Percentiles rank a stretch among this genome's conserved stretches.
Evolutionary conservation across 2,329 filamentous ascomycete species (phyloP).

Genomic region (Aureobasidium sp.): DNA sequence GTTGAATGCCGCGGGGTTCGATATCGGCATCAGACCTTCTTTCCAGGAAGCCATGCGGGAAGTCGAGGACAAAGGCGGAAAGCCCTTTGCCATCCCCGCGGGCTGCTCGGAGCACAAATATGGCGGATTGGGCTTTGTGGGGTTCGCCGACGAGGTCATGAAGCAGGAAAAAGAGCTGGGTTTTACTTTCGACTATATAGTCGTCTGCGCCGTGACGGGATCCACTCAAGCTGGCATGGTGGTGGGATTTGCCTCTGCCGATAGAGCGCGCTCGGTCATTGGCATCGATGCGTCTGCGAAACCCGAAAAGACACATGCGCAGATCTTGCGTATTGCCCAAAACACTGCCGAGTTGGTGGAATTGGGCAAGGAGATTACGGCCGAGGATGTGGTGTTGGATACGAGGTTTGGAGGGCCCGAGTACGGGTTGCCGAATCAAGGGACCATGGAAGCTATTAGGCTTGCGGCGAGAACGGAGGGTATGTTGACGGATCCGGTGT

Average conservation of each 20-base stretch:
- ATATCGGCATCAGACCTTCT: constrained; percentile 56
- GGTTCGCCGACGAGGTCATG: constrained; percentile 63
- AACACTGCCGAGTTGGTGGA: constrained; percentile 59
- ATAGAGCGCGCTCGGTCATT: constrained; percentile 49
- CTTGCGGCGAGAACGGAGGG: constrained; percentile 62
- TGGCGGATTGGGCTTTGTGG: constrained; percentile 62
- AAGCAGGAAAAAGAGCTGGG: constrained; percentile 56
- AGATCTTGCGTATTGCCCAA: constrained; percentile 60
- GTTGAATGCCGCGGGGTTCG: constrained; percentile 55
- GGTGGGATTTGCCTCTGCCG: constrained; percentile 57
- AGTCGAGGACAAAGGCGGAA: constrained; percentile 47
- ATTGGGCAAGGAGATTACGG: constrained; percentile 53
- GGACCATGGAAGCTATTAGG: constrained; percentile 61
- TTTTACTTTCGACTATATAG: constrained; percentile 59
- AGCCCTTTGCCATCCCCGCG: constrained; percentile 65
- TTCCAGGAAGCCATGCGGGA: constrained; percentile 49
- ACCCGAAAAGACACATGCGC: constrained; percentile 54
- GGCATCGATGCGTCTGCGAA: constrained; percentile 62
- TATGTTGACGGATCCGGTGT: constrained; percentile 69
- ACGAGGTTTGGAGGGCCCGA: constrained; percentile 59
- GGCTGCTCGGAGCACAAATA: constrained; percentile 64
- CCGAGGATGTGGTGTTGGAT: constrained; percentile 57
- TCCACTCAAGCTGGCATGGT: constrained; percentile 66
- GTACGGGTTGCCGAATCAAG: constrained; percentile 61
- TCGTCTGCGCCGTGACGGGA: constrained; percentile 62